Percentiles rank a stretch among this genome's conserved stretches.
Evolutionary conservation across 1,284 basidiomycete genomes (phyloP).

Genomic region (Macrocybe sp.): DNA sequence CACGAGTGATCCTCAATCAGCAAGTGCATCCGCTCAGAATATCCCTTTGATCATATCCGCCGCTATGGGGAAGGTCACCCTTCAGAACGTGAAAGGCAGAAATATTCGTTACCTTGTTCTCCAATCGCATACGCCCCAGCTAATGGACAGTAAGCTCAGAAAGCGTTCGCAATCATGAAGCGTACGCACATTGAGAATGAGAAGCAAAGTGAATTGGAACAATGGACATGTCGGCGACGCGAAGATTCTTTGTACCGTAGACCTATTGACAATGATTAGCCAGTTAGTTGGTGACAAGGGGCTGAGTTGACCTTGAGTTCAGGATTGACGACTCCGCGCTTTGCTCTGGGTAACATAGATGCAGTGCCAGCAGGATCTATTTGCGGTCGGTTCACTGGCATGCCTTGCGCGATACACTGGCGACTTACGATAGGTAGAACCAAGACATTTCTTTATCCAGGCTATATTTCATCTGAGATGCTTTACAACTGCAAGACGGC

Average conservation of each 20-base stretch:
- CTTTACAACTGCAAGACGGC: background rate
- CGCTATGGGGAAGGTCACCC: background rate
- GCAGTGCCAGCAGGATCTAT: constrained; percentile 37
- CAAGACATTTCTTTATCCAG: constrained; percentile 22
- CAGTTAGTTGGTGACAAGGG: too few species aligned
- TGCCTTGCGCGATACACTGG: background rate
- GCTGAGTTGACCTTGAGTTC: constrained; percentile 28
- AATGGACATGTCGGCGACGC: constrained; percentile 13
- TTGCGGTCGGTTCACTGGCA: constrained; percentile 1
- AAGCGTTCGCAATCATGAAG: background rate
- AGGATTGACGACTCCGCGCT: constrained; percentile 45
- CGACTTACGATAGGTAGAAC: constrained; percentile 26
- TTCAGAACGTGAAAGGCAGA: background rate
- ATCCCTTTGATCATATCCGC: constrained; percentile 1
- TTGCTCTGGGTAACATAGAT: constrained; percentile 55
- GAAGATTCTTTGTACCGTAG: constrained; percentile 30
- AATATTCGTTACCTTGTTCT: constrained; percentile 11
- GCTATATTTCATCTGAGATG: constrained; percentile 13
- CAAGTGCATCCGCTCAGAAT: background rate
- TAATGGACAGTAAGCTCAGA: background rate
- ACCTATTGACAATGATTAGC: constrained; percentile 18
- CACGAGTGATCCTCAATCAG: background rate
- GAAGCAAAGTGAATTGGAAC: constrained; percentile 14
- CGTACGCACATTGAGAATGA: constrained; percentile 10
- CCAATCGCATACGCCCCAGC: constrained; percentile 9